These are phyloP conservation scores for Tetrastigma voinierianum DNA, from an alignment of 164 flowering plant species.

Conservation along the genomic window DNA sequence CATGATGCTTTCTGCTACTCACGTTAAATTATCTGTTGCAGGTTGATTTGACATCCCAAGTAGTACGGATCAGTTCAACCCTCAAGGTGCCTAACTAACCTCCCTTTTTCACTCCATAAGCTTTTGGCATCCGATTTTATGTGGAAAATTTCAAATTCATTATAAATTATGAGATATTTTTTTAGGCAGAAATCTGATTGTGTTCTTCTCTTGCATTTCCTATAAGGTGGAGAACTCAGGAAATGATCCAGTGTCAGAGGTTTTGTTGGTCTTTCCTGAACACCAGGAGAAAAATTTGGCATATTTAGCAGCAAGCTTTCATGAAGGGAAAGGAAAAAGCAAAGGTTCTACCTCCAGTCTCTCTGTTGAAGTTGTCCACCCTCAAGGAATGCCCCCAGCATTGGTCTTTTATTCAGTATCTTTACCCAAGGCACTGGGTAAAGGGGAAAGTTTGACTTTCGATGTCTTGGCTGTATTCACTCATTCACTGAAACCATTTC, in stretches of 20 bases:
- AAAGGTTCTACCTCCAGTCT: conserved; percentile 39
- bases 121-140: background rate
- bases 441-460: conserved; percentile 62
- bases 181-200: background rate
- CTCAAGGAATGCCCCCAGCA: conserved; percentile 62
- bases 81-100: conserved; percentile 50
- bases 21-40: conserved; percentile 30
- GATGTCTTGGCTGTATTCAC: conserved; percentile 68
- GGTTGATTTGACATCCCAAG: conserved; percentile 82
- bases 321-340: conserved; percentile 72
- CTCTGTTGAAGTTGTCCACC: conserved; percentile 43
- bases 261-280: conserved; percentile 69
- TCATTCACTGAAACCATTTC: conserved; percentile 72
- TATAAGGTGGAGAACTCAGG: conserved; percentile 75
- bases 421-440: conserved; percentile 54
- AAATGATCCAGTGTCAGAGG: conserved; percentile 46
- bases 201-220: background rate
- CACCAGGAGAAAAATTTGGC: conserved; percentile 65
- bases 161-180: background rate
- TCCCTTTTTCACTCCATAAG: background rate
- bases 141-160: background rate
- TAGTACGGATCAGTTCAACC: conserved; percentile 55
- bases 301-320: conserved; percentile 34
- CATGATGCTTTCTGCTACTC: background rate
- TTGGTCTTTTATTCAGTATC: conserved; percentile 61